phyloP scores from a whole-genome alignment of 2,329 filamentous ascomycete genomes.

The Aureobasidium uvarum region DNA sequence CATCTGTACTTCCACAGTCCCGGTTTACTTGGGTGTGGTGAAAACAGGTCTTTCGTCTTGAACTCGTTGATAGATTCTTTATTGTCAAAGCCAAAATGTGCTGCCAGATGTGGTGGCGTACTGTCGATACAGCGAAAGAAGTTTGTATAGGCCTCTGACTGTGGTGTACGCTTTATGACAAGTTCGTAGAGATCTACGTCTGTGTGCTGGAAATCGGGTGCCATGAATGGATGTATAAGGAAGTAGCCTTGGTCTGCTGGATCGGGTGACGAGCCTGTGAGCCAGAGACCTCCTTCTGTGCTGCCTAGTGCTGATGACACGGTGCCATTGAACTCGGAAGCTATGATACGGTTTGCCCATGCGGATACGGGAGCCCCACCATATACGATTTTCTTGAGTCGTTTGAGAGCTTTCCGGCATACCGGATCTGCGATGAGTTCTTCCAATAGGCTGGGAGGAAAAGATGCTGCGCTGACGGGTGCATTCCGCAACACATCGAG shows the following conservation, averaged over 20 bases:
- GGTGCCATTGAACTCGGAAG: conserved; percentile 5
- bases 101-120: conserved; percentile 1
- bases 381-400: conserved; percentile 7
- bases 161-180: conserved; percentile 7
- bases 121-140: conserved; percentile 21
- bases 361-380: conserved; percentile 16
- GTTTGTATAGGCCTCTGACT: conserved; percentile 9
- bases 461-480: conserved; percentile 10
- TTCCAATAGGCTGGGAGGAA: conserved; percentile 21
- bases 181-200: conserved; percentile 25
- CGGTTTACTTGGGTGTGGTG: conserved; percentile 13
- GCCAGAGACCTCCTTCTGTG: conserved; percentile 26
- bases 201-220: conserved; percentile 13
- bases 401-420: not conserved
- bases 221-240: conserved; percentile 19
- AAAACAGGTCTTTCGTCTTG: conserved; percentile 24
- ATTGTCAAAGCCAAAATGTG: not conserved
- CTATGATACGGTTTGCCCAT: conserved; percentile 7
- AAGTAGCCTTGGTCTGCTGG: conserved; percentile 24
- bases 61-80: not conserved
- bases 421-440: not conserved
- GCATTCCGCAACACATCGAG: not conserved
- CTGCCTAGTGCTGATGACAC: conserved; percentile 15
- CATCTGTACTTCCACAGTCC: conserved; percentile 23
- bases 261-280: not conserved